Base-by-base conservation (phyloP, 495 filamentous ascomycete genomes). In the Penicillium subrubescens region DNA sequence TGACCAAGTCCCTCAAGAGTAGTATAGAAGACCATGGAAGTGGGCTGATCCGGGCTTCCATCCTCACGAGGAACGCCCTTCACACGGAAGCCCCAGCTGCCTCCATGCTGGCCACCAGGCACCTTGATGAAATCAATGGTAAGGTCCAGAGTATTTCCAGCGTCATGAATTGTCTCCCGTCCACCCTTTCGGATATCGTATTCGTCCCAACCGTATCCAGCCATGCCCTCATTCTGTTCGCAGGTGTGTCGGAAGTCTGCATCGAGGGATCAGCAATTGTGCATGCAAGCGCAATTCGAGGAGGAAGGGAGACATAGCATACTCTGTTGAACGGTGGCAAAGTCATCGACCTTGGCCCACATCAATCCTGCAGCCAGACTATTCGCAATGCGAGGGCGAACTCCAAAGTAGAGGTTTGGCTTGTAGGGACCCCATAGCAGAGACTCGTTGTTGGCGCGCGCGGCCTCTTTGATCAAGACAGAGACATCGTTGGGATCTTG, bases 381-480 rank as follows among this genome's bases (percentile, higher is more conserved):
- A 70, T 93, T 90, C 2, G 94, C 90, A 68, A 98, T 88, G 48
- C 93, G 86, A 59, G 95, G 93, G 10, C 92, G 85, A 37, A 97
- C 86, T 4, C 95, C 95, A 80, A 99, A 98, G 79, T 99, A 99
- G 27, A 99, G 80, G 68, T 97, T 97, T 5, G 95, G 93, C 27
- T 92, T 86, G 77, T 98, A 99, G 25, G 95, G 93, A 6, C 96
- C 96, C 95, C 95, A 99, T 86, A 97, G 80, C 64, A 99, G 82
- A 64, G 89, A 93, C 67, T 96, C 82, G 72, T 97, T 97, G 68
- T 89, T 91, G 59, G 87, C 80, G 68, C 72, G 78, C 46, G 74
- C 79, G 57, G 75, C 74, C 72, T 81, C 78, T 63, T 78, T 75
- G 60, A 73, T 75, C 62, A 81, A 66, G 57, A 75, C 61, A 25